Evolutionary conservation across 257 asterid species (phyloP).

Genomic region (Solanum neorickii): DNA sequence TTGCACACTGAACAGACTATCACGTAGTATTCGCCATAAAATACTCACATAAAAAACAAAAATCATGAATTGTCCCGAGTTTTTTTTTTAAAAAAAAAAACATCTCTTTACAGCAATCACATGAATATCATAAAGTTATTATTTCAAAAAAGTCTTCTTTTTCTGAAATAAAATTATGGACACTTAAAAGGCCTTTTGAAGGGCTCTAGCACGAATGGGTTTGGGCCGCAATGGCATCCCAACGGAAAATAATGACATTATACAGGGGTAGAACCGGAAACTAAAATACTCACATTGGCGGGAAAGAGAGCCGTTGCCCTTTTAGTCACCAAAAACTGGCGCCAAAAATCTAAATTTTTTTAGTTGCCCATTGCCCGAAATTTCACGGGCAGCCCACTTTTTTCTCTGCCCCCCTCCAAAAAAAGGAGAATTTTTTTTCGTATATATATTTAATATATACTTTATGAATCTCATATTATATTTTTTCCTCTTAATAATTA

Average conservation of each 20-base stretch:
- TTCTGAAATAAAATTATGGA: neutral
- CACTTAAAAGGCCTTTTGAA: neutral
- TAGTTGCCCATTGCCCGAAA: conserved; percentile 27
- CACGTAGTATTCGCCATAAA: no score
- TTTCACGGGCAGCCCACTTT: conserved; percentile 34
- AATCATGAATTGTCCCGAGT: no score
- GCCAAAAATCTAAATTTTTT: conserved; percentile 30
- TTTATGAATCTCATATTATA: neutral
- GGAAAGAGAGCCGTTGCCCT: conserved; percentile 36
- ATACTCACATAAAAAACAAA: no score
- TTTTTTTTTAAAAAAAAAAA: no score
- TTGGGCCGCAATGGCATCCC: neutral
- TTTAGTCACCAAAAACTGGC: conserved; percentile 33
- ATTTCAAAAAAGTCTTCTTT: neutral
- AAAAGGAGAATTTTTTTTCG: neutral
- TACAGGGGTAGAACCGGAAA: neutral
- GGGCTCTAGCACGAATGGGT: neutral
- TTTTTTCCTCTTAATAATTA: neutral
- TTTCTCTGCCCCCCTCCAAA: neutral
- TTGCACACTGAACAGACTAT: no score
- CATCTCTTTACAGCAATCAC: neutral
- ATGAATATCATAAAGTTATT: no score
- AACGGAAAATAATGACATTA: neutral
- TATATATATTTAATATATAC: neutral
- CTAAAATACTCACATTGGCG: neutral